Evolutionary conservation across 257 asterid species (phyloP).

Genomic region (Solanum neorickii): DNA sequence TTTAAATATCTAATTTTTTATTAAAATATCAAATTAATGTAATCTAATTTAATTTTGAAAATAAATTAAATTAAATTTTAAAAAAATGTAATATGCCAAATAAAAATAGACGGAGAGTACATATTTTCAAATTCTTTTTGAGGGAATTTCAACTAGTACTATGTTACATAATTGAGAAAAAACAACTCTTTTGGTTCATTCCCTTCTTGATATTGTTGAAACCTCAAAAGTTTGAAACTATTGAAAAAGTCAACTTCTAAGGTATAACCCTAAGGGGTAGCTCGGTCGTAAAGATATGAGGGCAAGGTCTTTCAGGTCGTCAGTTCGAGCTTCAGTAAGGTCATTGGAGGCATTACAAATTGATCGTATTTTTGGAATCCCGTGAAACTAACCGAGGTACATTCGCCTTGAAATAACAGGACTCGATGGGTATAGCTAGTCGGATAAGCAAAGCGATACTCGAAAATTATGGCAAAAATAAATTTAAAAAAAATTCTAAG

Average conservation of each 20-base stretch:
- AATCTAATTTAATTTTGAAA: too few relatives aligned
- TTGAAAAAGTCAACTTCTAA: background rate
- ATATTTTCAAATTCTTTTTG: background rate
- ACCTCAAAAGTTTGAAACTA: background rate
- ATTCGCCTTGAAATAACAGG: accelerated
- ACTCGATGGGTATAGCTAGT: too few relatives aligned
- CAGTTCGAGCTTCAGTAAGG: accelerated
- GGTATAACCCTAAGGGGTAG: too few relatives aligned
- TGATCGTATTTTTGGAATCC: accelerated
- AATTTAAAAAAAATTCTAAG: background rate
- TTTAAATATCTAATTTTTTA: too few relatives aligned
- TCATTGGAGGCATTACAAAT: too few relatives aligned
- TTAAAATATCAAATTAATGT: too few relatives aligned
- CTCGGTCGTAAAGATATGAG: too few relatives aligned
- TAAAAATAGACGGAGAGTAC: background rate
- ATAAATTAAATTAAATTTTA: too few relatives aligned
- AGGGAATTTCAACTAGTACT: background rate
- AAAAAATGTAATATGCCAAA: too few relatives aligned
- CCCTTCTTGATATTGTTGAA: background rate
- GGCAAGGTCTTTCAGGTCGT: too few relatives aligned
- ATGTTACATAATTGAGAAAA: background rate
- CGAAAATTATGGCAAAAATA: background rate
- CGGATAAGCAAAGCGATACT: too few relatives aligned
- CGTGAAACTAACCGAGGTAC: accelerated
- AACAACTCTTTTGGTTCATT: background rate